Percentiles rank a stretch among this genome's conserved stretches.
These are phyloP conservation scores for Ajuga reptans DNA, from an alignment of 305 asterid genomes.

Conservation along the genomic window DNA sequence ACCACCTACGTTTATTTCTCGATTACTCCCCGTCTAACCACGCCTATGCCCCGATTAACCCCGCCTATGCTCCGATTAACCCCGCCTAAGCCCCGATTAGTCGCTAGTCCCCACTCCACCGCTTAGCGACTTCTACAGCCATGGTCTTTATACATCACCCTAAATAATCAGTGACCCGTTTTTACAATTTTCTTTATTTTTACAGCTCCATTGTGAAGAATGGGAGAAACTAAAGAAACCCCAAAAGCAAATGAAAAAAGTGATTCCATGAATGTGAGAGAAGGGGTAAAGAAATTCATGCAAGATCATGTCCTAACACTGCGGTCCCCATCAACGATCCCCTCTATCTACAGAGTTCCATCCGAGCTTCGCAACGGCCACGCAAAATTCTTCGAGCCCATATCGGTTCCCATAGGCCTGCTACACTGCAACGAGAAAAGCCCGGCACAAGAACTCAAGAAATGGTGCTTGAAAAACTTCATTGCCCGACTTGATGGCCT, in stretches of 20 bases:
- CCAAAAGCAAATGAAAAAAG: neutral
- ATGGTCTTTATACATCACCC: no score
- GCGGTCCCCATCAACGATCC: neutral
- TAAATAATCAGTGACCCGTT: no score
- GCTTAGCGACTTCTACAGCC: no score
- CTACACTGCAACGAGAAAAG: neutral
- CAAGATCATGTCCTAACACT: neutral
- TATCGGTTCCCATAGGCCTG: slow-evolving; percentile 11
- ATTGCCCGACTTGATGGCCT: neutral
- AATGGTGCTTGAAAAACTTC: slow-evolving; percentile 8
- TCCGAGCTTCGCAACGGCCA: slow-evolving; percentile 1
- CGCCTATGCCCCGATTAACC: no score
- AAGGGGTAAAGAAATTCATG: neutral
- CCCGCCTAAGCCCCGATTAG: no score
- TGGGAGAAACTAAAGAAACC: neutral
- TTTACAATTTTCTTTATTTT: no score
- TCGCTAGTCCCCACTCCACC: no score
- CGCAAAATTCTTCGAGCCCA: neutral
- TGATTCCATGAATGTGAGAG: neutral
- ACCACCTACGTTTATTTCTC: no score
- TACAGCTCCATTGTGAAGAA: no score
- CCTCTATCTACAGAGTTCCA: slow-evolving; percentile 3
- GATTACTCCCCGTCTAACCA: no score
- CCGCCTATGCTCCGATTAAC: no score
- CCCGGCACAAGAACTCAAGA: slow-evolving; percentile 6